Conservation (phyloP, 345 rosid genomes). For the Heritiera littoralis region DNA sequence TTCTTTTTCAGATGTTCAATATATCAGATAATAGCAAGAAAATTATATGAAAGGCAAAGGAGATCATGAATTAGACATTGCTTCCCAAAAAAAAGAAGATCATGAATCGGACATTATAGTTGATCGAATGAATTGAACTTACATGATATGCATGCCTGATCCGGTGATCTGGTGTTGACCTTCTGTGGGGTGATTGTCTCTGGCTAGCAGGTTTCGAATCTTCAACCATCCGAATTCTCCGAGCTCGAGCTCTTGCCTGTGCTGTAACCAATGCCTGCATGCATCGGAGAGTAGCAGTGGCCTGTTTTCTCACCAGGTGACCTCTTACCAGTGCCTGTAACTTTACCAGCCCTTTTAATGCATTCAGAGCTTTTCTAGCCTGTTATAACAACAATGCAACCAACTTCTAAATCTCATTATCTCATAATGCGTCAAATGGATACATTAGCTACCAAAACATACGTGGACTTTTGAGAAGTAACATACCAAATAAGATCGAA, state of each 20-base stretch:
- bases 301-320: constrained; percentile 87
- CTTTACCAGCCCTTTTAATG: constrained; percentile 86
- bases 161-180: constrained; percentile 29
- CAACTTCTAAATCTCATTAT: neutral
- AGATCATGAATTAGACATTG: neutral
- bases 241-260: constrained; percentile 77
- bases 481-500: constrained; percentile 83
- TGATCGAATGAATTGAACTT: constrained; percentile 30
- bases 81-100: neutral
- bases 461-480: neutral
- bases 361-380: constrained; percentile 92
- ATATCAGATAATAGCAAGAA: neutral
- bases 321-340: constrained; percentile 89
- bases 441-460: neutral
- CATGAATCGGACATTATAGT: neutral
- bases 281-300: constrained; percentile 77
- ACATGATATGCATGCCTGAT: constrained; percentile 42
- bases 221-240: constrained; percentile 55
- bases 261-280: constrained; percentile 85
- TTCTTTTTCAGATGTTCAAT: neutral
- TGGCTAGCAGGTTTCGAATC: constrained; percentile 45
- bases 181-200: constrained; percentile 55
- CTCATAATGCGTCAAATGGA: neutral
- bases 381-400: constrained; percentile 28
- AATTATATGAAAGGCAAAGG: neutral